Evolutionary conservation across 305 asterid species (phyloP).

Genomic region (Solanum hybrid): DNA sequence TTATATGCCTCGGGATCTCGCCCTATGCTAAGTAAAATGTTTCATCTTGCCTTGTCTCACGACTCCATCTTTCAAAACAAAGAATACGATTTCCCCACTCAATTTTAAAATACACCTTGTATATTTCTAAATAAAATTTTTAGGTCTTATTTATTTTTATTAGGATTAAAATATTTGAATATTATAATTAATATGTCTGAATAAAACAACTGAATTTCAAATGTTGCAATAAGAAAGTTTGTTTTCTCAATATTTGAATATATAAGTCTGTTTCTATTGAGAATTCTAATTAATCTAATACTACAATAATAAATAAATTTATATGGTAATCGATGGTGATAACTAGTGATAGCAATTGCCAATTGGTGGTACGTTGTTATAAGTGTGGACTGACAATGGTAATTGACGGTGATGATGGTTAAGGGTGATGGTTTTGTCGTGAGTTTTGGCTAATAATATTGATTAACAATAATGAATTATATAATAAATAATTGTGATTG

Average conservation of each 20-base stretch:
- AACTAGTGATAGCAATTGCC: too few species aligned
- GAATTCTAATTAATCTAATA: too few species aligned
- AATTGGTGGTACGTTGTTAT: too few species aligned
- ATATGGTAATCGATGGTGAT: background rate
- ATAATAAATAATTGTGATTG: background rate
- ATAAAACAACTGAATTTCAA: background rate
- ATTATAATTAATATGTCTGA: background rate
- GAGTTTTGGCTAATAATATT: background rate
- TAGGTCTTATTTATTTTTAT: background rate
- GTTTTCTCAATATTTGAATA: background rate
- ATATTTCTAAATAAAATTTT: background rate
- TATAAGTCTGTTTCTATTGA: background rate
- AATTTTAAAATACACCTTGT: background rate
- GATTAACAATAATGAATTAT: background rate
- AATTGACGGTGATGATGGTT: background rate
- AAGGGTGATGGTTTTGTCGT: background rate
- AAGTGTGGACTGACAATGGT: background rate
- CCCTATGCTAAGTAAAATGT: background rate
- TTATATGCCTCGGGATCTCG: background rate
- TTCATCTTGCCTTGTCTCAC: background rate
- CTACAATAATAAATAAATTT: background rate
- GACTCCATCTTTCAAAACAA: background rate
- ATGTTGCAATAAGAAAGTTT: background rate
- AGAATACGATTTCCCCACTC: background rate
- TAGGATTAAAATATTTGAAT: background rate